These are phyloP conservation scores for Tilletia indica DNA, from an alignment of 1,284 basidiomycete species.

Conservation along the genomic window DNA sequence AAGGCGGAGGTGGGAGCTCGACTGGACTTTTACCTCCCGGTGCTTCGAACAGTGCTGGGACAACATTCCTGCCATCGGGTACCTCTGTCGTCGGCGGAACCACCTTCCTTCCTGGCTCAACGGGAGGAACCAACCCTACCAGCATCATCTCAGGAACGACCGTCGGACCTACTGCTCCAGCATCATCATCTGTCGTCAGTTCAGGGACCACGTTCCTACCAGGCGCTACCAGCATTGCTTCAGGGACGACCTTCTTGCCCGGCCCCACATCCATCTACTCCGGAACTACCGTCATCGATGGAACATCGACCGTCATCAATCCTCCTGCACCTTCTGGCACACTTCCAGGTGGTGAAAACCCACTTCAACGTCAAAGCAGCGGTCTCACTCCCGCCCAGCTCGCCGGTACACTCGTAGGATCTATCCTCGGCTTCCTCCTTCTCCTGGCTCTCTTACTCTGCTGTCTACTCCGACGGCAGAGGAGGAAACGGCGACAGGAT, in stretches of 20 bases:
- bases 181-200: background rate
- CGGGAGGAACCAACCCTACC: background rate
- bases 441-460: slow-evolving; percentile 1
- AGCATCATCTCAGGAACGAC: background rate
- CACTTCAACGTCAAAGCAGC: slow-evolving; percentile 1
- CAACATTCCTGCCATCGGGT: background rate
- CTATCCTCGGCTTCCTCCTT: slow-evolving; percentile 2
- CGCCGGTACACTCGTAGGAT: slow-evolving; percentile 1
- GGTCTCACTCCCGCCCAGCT: slow-evolving; percentile 9
- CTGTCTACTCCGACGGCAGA: background rate
- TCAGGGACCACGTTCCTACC: slow-evolving; percentile 5
- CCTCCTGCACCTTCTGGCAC: background rate
- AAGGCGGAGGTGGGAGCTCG: background rate
- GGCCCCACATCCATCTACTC: background rate
- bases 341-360: background rate
- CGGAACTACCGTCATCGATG: slow-evolving; percentile 4
- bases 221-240: background rate
- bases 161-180: background rate
- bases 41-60: background rate
- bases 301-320: slow-evolving; percentile 3
- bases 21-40: background rate
- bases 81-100: slow-evolving; percentile 6
- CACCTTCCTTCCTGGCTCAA: slow-evolving; percentile 7
- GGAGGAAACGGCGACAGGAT: background rate
- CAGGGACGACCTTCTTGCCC: background rate